Evolutionary conservation across 2,329 filamentous ascomycete species (phyloP).

Genomic region (Macroventuria anomochaeta): DNA sequence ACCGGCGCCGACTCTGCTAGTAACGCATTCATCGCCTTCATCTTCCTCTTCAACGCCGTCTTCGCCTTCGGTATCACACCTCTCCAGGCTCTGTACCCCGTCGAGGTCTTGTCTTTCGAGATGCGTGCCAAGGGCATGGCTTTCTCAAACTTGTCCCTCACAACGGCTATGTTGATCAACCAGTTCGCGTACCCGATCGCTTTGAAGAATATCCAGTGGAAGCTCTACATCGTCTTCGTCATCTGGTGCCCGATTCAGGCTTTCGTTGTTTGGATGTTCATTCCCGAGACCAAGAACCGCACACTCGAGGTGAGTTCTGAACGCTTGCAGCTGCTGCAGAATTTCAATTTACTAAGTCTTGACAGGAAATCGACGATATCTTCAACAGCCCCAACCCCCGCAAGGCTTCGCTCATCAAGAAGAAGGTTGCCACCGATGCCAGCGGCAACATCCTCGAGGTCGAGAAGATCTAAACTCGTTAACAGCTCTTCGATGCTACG

Average conservation of each 20-base stretch:
- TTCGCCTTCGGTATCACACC: slow-evolving; percentile 52
- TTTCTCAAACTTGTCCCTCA: slow-evolving; percentile 52
- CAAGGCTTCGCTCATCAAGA: slow-evolving; percentile 33
- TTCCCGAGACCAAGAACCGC: slow-evolving; percentile 38
- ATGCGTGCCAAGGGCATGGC: slow-evolving; percentile 58
- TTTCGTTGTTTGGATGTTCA: slow-evolving; percentile 28
- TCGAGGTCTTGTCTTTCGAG: slow-evolving; percentile 58
- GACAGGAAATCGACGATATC: slow-evolving; percentile 31
- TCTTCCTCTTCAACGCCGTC: slow-evolving; percentile 54
- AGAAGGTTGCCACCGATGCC: slow-evolving; percentile 30
- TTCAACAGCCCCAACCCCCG: slow-evolving; percentile 32
- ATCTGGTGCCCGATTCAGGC: slow-evolving; percentile 30
- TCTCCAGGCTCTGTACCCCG: slow-evolving; percentile 56
- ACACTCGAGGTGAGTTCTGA: slow-evolving; percentile 26
- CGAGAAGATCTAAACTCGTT: slow-evolving; percentile 29
- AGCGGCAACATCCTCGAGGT: slow-evolving; percentile 31
- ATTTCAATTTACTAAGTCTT: background rate
- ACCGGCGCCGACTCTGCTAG: slow-evolving; percentile 20
- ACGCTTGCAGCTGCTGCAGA: too few species aligned
- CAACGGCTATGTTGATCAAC: slow-evolving; percentile 34
- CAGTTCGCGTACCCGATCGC: slow-evolving; percentile 41
- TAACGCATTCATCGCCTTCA: slow-evolving; percentile 46
- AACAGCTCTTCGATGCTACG: background rate
- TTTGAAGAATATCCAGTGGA: slow-evolving; percentile 33
- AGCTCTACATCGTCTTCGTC: slow-evolving; percentile 34